Evolutionary conservation across 768 basidiomycete species (phyloP).

Genomic region (Favolaschia claudopus): DNA sequence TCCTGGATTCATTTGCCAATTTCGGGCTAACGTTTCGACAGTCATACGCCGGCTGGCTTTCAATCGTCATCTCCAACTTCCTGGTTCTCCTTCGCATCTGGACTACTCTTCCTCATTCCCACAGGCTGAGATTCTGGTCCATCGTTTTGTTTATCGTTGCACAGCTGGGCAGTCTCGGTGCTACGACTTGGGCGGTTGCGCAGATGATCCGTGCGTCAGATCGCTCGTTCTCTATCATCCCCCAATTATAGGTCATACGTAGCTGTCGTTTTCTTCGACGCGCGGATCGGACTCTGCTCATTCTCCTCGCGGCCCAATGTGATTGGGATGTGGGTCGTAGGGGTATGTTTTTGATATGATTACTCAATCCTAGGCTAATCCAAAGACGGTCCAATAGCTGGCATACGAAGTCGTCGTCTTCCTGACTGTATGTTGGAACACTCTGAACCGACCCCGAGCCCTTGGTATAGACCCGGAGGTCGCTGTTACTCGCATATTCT

Average conservation of each 20-base stretch:
- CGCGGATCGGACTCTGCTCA: conserved; percentile 23
- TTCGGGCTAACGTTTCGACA: too few species aligned
- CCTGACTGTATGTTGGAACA: conserved; percentile 35
- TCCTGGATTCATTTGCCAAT: too few species aligned
- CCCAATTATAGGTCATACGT: background rate
- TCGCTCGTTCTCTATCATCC: background rate
- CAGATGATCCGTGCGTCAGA: conserved; percentile 30
- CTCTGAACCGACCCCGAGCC: conserved; percentile 31
- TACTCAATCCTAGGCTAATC: background rate
- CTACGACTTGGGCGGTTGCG: conserved; percentile 26
- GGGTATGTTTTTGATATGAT: conserved; percentile 27
- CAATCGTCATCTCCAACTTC: conserved; percentile 5
- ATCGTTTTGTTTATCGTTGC: conserved; percentile 30
- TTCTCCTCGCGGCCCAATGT: conserved; percentile 25
- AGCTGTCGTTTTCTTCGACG: background rate
- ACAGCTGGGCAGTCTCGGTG: conserved; percentile 27
- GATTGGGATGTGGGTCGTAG: conserved; percentile 36
- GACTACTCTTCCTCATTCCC: conserved; percentile 37
- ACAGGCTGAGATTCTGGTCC: conserved; percentile 28
- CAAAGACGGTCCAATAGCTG: conserved; percentile 20
- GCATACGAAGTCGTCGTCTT: conserved; percentile 40
- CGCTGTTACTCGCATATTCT: background rate
- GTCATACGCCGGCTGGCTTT: background rate
- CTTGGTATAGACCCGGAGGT: background rate
- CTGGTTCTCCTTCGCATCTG: conserved; percentile 39